Evolutionary conservation across 2,329 filamentous ascomycete species (phyloP).

Genomic region (Camillea tinctor): DNA sequence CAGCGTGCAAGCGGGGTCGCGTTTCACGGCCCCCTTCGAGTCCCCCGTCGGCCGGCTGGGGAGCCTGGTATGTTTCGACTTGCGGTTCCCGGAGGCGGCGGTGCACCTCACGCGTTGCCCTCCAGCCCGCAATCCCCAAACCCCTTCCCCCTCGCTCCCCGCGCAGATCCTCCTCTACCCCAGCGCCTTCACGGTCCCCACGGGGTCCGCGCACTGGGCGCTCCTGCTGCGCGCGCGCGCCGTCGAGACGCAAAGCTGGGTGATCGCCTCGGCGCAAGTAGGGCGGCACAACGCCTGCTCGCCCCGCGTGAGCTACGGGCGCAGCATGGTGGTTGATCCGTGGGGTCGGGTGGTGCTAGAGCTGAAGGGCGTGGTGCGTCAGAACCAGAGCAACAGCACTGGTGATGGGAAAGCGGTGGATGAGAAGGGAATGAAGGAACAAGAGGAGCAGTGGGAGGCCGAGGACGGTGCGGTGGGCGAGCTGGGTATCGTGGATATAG

Average conservation of each 20-base stretch:
- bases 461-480: constrained; percentile 41
- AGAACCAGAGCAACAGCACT: constrained; percentile 38
- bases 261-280: constrained; percentile 81
- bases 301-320: constrained; percentile 79
- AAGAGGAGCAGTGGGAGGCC: constrained; percentile 13
- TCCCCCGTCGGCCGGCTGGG: constrained; percentile 74
- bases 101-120: constrained; percentile 52
- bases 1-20: constrained; percentile 66
- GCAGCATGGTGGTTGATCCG: constrained; percentile 80
- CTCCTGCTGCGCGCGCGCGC: constrained; percentile 74
- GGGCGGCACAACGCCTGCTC: constrained; percentile 58
- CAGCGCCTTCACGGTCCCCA: constrained; percentile 85
- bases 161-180: constrained; percentile 84
- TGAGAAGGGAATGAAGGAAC: constrained; percentile 24
- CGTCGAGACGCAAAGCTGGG: constrained; percentile 85
- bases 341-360: constrained; percentile 77
- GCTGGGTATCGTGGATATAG: constrained; percentile 56
- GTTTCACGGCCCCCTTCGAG: constrained; percentile 68
- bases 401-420: constrained; percentile 12
- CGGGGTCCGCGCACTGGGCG: constrained; percentile 85
- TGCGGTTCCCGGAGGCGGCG: constrained; percentile 77
- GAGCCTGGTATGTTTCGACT: constrained; percentile 84
- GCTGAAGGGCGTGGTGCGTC: constrained; percentile 55
- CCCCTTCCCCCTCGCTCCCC: constrained; percentile 19
- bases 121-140: background rate